Evolutionary conservation across 306 rosid species (phyloP).

Genomic region (Echinosophora koreensis): DNA sequence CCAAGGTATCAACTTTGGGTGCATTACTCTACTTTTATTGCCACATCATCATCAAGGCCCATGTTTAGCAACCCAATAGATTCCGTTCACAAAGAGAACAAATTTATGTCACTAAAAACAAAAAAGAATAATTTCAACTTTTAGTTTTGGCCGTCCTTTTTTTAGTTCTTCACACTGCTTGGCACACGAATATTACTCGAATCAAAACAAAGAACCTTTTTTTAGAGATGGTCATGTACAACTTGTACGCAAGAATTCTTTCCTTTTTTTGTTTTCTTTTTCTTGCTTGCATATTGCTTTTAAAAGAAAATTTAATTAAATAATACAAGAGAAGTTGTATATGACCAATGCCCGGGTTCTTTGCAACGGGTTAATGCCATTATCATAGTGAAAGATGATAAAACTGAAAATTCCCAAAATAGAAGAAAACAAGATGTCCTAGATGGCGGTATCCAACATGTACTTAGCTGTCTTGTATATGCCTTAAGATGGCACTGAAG

Average conservation of each 20-base stretch:
- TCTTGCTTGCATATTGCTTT: not conserved
- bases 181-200: not conserved
- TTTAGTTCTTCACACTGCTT: not conserved
- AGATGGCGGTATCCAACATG: not conserved
- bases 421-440: not conserved
- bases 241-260: not conserved
- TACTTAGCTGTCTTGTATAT: not conserved
- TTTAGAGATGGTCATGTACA: not conserved
- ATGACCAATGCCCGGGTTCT: not conserved
- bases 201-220: not conserved
- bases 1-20: no score
- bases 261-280: not conserved
- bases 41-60: not conserved
- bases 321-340: not conserved
- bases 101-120: no score
- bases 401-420: not conserved
- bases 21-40: not conserved
- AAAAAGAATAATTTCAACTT: not conserved
- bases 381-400: not conserved
- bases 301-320: not conserved
- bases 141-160: constrained; percentile 22
- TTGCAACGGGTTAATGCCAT: not conserved
- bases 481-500: not conserved
- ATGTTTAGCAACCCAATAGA: not conserved
- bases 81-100: not conserved